Evolutionary conservation across 441 rosid genomes (phyloP).

Genomic region (Pelargonium fulgidum): DNA sequence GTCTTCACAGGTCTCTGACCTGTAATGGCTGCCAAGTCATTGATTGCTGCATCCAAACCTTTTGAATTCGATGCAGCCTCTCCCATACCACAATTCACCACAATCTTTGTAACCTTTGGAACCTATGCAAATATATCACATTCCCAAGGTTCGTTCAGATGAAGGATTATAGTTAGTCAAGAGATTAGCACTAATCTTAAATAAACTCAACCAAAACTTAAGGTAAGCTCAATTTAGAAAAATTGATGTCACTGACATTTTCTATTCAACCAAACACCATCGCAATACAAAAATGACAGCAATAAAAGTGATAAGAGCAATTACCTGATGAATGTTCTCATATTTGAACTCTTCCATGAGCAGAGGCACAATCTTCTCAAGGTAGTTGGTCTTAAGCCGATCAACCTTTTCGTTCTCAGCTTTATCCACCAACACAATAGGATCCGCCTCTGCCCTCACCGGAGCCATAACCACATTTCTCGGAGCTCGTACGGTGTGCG

Average conservation of each 20-base stretch:
- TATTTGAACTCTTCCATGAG: slow-evolving; percentile 76
- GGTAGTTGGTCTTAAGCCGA: slow-evolving; percentile 63
- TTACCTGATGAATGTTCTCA: slow-evolving; percentile 71
- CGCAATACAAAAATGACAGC: too few relatives aligned
- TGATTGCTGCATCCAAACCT: slow-evolving; percentile 82
- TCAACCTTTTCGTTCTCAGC: slow-evolving; percentile 56
- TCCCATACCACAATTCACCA: slow-evolving; percentile 91
- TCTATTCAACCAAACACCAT: too few relatives aligned
- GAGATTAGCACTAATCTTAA: too few relatives aligned
- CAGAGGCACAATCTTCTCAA: slow-evolving; percentile 73
- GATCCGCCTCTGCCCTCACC: slow-evolving; percentile 39
- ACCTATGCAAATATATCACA: slow-evolving; percentile 35
- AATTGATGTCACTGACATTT: too few relatives aligned
- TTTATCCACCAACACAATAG: slow-evolving; percentile 65
- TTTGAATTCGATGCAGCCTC: slow-evolving; percentile 86
- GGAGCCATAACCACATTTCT: slow-evolving; percentile 27
- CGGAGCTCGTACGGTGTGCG: slow-evolving; percentile 30
- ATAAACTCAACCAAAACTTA: too few relatives aligned
- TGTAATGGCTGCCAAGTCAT: slow-evolving; percentile 65
- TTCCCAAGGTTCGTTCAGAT: too few relatives aligned
- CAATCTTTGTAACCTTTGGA: slow-evolving; percentile 77
- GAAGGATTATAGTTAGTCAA: too few relatives aligned
- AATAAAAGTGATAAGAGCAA: background rate
- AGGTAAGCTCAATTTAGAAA: too few relatives aligned
- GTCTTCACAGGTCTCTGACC: slow-evolving; percentile 92